Evolutionary conservation across 176 grass and related monocot species (phyloP).

Genomic region (Oryza glumipatula): DNA sequence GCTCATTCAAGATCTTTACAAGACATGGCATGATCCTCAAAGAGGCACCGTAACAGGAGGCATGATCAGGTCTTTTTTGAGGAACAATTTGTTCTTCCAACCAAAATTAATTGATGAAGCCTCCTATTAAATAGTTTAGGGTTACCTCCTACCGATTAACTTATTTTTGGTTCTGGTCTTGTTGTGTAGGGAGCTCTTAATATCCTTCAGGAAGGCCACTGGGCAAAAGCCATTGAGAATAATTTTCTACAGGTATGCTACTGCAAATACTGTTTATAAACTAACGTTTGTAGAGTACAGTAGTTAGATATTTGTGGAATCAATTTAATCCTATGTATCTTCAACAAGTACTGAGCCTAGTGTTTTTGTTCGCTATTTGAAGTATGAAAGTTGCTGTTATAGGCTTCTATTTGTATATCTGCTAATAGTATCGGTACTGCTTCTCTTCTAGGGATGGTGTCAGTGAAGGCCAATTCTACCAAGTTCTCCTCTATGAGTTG

Average conservation of each 20-base stretch:
- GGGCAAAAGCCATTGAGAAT: slow-evolving; percentile 95
- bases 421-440: slow-evolving; percentile 10
- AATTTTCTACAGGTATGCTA: slow-evolving; percentile 91
- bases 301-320: not conserved
- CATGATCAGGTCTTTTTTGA: slow-evolving; percentile 62
- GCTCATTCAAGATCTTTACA: slow-evolving; percentile 90
- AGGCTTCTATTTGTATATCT: not conserved
- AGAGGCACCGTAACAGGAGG: slow-evolving; percentile 67
- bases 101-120: slow-evolving; percentile 1
- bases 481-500: slow-evolving; percentile 94
- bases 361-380: not conserved
- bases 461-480: slow-evolving; percentile 99
- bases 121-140: not conserved
- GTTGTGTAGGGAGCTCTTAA: slow-evolving; percentile 83
- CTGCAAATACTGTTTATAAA: not conserved
- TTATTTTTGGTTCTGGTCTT: slow-evolving; percentile 16
- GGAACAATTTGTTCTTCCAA: not conserved
- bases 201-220: slow-evolving; percentile 96
- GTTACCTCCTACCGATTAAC: not conserved
- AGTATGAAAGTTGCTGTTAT: not conserved
- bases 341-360: slow-evolving; percentile 42
- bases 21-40: slow-evolving; percentile 98
- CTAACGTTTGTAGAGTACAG: not conserved
- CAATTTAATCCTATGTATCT: slow-evolving; percentile 34
- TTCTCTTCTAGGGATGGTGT: slow-evolving; percentile 82